phyloP scores from a whole-genome alignment of 805 yeast species.

The Hanseniaspora singularis region DNA sequence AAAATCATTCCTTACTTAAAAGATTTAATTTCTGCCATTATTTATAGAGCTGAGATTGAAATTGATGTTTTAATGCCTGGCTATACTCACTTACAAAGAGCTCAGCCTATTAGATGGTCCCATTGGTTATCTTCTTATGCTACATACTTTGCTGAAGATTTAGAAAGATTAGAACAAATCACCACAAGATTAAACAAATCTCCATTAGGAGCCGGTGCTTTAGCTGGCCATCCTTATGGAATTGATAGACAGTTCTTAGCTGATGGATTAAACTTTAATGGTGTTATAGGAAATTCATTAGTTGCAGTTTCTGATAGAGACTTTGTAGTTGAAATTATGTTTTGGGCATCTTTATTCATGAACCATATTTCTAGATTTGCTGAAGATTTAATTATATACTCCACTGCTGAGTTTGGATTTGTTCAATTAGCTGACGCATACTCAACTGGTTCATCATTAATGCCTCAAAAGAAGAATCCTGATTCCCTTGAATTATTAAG shows the following conservation, averaged over 20 bases:
- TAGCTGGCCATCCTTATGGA: slow-evolving; percentile 99
- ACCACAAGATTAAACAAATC: slow-evolving; percentile 71
- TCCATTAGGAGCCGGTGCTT: slow-evolving; percentile 94
- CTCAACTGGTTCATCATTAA: slow-evolving; percentile 93
- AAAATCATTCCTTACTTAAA: slow-evolving; percentile 46
- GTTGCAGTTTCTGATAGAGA: slow-evolving; percentile 98
- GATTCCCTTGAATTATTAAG: slow-evolving; percentile 89
- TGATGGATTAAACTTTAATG: slow-evolving; percentile 59
- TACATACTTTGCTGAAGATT: slow-evolving; percentile 84
- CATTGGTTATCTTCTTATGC: slow-evolving; percentile 95
- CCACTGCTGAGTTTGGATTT: slow-evolving; percentile 96
- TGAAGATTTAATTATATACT: slow-evolving; percentile 89
- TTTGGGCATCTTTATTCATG: slow-evolving; percentile 91
- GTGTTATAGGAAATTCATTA: slow-evolving; percentile 88
- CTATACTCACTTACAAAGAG: slow-evolving; percentile 94
- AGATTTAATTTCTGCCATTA: slow-evolving; percentile 53
- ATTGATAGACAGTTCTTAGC: slow-evolving; percentile 89
- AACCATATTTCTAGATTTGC: slow-evolving; percentile 89
- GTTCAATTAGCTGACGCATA: slow-evolving; percentile 90
- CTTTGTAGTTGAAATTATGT: slow-evolving; percentile 87
- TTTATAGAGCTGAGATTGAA: slow-evolving; percentile 69
- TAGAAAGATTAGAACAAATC: slow-evolving; percentile 70
- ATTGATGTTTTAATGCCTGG: slow-evolving; percentile 96
- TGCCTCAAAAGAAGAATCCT: slow-evolving; percentile 99
- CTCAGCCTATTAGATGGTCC: slow-evolving; percentile 99